phyloP scores from a whole-genome alignment of 2,329 filamentous ascomycete species.

The Zopfia rhizophila region DNA sequence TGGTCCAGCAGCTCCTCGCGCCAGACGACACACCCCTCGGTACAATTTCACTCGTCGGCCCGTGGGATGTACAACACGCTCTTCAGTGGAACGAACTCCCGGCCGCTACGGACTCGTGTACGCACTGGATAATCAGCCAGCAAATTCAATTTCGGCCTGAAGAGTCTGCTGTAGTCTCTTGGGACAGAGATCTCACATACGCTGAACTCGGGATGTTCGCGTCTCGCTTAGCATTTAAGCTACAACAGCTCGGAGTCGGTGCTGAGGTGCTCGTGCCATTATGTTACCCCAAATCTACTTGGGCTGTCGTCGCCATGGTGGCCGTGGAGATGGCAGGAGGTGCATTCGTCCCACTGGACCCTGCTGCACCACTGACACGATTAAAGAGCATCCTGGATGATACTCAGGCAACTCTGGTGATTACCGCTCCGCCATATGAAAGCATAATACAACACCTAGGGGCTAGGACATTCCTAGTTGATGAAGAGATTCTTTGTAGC shows the following conservation, averaged over 20 bases:
- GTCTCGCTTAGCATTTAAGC: conserved; percentile 19
- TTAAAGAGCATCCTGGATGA: conserved; percentile 6
- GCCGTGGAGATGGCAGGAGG: background rate
- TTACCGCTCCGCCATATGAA: conserved; percentile 33
- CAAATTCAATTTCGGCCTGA: too few species aligned
- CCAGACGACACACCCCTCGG: too few species aligned
- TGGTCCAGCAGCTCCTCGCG: too few species aligned
- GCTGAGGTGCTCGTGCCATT: background rate
- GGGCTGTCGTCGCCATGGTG: conserved; percentile 12
- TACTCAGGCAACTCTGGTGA: conserved; percentile 5
- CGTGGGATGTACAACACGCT: too few species aligned
- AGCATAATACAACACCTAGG: conserved; percentile 46
- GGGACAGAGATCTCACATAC: background rate
- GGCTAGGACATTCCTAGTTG: too few species aligned
- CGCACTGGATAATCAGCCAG: background rate
- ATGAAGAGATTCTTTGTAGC: conserved; percentile 36
- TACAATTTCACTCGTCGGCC: too few species aligned
- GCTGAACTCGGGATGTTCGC: conserved; percentile 2
- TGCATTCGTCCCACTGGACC: conserved; percentile 10
- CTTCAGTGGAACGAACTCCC: too few species aligned
- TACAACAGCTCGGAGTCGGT: conserved; percentile 14
- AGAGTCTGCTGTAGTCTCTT: background rate
- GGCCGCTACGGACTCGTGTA: conserved; percentile 61
- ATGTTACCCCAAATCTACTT: background rate
- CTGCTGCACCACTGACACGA: conserved; percentile 10